Evolutionary conservation across 331 rosid genomes (phyloP), one percentile per base, ranked within the genome.

Genomic region (Rosa hybrid): DNA sequence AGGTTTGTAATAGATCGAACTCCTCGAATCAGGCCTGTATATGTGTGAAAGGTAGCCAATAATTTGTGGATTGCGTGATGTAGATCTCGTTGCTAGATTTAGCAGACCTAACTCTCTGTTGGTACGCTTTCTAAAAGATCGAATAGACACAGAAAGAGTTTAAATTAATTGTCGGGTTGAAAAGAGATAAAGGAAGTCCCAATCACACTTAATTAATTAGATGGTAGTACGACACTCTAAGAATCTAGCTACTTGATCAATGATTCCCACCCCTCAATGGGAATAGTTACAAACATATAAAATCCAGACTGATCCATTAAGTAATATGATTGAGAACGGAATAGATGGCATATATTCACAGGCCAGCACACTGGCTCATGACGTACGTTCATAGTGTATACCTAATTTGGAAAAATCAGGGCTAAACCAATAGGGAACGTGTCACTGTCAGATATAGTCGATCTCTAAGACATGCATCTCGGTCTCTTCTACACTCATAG

Each of bases 341-440:
- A 60, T 8, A 59, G 30, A 0, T 20, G 10, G 67, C 6, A 63
- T 23, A 5, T 30, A 39, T 39, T 42, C 51, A n/a, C 53, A 44
- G 27, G 8, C 51, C 50, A 18, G 50, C 50, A 10, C 16, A 42
- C 16, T 10, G 5, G 41, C 1, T 27, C 17, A 5, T 42, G 73
- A 42, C 53, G 73, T 42, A 12, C 1, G 9, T 63, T 11, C 18
- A 49, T 25, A 16, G 53, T 63, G 23, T 49, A 10, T 64, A 30
- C 72, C 62, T 65, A 65, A 77, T 59, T 59, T 59, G 39, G 42
- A 42, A 27, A 63, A 25, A 77, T 67, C 51, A 7, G 38, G 75
- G 51, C 41, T 23, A 63, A 11, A 67, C 34, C 34, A 30, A 50
- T 67, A 12, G 38, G 74, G 50, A 30, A 67, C 5, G 34, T 41